Percentiles rank a stretch among this genome's conserved stretches.
Conservation (phyloP, 108 stramenopile species). For the Nannochloropsis gaditana region DNA sequence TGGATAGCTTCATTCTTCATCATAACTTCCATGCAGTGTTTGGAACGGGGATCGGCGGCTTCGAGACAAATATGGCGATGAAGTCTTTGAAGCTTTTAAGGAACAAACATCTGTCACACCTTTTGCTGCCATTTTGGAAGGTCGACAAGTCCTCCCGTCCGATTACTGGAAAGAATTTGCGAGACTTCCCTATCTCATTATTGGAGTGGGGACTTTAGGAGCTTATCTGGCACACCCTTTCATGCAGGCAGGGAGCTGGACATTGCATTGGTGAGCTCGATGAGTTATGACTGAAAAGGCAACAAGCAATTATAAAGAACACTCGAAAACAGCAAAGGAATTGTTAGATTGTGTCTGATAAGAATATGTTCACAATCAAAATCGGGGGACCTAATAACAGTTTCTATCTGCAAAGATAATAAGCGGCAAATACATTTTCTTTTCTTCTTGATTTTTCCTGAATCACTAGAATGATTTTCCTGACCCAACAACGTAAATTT, state of each 20-base stretch:
- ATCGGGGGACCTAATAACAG: no score
- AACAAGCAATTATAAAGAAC: neutral
- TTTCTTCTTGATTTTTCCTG: no score
- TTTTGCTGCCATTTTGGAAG: slow-evolving; percentile 81
- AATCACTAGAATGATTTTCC: no score
- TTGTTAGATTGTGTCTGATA: no score
- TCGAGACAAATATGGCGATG: slow-evolving; percentile 33
- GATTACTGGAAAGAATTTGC: slow-evolving; percentile 86
- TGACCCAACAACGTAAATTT: no score
- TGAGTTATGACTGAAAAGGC: neutral
- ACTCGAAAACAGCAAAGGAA: neutral
- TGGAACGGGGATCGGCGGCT: slow-evolving; percentile 92
- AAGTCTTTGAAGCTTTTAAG: slow-evolving; percentile 44
- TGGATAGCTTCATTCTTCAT: neutral
- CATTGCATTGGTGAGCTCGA: slow-evolving; percentile 36
- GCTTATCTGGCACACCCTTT: slow-evolving; percentile 92
- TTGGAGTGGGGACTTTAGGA: slow-evolving; percentile 74
- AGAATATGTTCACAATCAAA: no score
- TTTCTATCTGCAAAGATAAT: no score
- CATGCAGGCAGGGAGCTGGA: slow-evolving; percentile 78
- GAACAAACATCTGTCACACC: slow-evolving; percentile 71
- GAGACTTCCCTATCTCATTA: slow-evolving; percentile 79
- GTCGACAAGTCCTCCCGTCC: slow-evolving; percentile 43
- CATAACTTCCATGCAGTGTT: slow-evolving; percentile 28
- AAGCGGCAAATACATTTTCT: no score